Base-by-base conservation (phyloP, 1,284 basidiomycete species). In the Boletus semigastroideus region DNA sequence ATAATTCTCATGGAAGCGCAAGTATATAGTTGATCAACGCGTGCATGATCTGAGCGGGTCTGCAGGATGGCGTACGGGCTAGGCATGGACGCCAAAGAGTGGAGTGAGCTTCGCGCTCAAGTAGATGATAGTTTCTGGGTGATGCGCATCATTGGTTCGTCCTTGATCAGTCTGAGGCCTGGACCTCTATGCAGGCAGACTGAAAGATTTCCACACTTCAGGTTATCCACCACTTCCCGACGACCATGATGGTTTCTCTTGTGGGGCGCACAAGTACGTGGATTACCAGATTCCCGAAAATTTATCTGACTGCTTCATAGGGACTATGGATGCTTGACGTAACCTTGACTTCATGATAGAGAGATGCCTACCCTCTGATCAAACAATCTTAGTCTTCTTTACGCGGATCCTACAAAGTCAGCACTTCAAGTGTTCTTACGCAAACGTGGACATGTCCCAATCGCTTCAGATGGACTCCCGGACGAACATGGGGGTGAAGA, bases 301-400 rank as follows among this genome's bases (percentile, higher is more conserved):
- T 22, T 19, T 16, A 45, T 46, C 51, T 63, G 36, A 49, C 48
- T 36, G 13, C 39, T 30, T 39, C 51, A 19, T 63, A 89, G 85
- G 64, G 92, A 94, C 65, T 94, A 93, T 58, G 91, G 92, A 14
- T 92, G 90, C 67, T 67, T 93, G 58, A 92, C 90, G 88, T 90
- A 70, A 64, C 78, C 62, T 31, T 40, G 12, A 5, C 30, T 34
- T 48, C 40, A 34, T 48, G 33, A 41, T 46, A 17, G 43, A 28
- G 30, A 28, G 43, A 28, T 20, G 14, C 19, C 17, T 20, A 19
- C 46, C 20, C 17, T 51, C 52, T 59, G 41, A 55, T 54, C 20
- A 45, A 39, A 51, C 11, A 25, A 43, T 51, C 27, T 30, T 39
- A 93, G 90, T 11, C 84, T 94, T 62, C 74, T 94, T 10, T 82